Evolutionary conservation across 768 basidiomycete species (phyloP).

Genomic region (Leccinum rimulosum): DNA sequence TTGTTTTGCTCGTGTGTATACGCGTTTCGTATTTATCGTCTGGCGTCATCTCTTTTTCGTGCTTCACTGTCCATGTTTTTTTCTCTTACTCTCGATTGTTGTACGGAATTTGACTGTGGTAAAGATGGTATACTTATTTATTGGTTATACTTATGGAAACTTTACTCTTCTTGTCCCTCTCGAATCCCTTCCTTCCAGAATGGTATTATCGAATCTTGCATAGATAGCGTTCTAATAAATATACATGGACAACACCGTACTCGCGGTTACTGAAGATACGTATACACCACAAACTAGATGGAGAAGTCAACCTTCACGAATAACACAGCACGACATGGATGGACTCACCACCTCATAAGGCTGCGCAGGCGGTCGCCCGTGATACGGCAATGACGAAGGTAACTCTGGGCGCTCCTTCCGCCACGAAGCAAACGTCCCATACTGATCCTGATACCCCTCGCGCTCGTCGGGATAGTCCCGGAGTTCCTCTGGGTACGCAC

Average conservation of each 20-base stretch:
- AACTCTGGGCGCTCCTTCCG: conserved; percentile 51
- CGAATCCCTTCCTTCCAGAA: not conserved
- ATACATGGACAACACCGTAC: conserved; percentile 5
- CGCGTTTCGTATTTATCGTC: not conserved
- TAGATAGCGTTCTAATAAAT: conserved; percentile 21
- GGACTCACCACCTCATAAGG: conserved; percentile 54
- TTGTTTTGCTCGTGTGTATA: not conserved
- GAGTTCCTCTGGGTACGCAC: conserved; percentile 61
- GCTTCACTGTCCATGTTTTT: conserved; percentile 2
- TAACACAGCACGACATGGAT: not conserved
- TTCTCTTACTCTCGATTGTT: conserved; percentile 5
- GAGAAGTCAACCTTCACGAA: not conserved
- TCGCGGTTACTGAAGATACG: conserved; percentile 26
- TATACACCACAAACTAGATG: conserved; percentile 41
- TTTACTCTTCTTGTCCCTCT: not conserved
- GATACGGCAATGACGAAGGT: conserved; percentile 55
- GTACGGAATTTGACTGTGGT: conserved; percentile 9
- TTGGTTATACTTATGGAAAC: conserved; percentile 21
- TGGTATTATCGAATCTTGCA: not conserved
- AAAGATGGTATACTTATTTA: conserved; percentile 18
- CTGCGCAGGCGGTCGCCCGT: conserved; percentile 48
- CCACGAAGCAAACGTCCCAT: conserved; percentile 42
- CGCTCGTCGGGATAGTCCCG: conserved; percentile 53
- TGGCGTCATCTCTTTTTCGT: conserved; percentile 1
- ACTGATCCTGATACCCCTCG: conserved; percentile 57